Base-by-base conservation (phyloP, 306 rosid species). In the Quillaja saponaria region DNA sequence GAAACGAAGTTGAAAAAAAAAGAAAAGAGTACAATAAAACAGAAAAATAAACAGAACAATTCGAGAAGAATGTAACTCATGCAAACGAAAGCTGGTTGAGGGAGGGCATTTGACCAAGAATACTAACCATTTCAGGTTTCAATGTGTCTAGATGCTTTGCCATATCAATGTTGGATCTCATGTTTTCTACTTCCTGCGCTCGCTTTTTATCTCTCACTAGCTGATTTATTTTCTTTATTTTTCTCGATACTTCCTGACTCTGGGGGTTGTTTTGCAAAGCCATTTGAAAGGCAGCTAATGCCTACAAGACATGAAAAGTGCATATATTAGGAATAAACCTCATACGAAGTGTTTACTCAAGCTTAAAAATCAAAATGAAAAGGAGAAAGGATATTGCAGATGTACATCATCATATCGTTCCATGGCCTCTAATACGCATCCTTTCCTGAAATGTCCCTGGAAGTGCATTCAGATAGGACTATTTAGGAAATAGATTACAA, bases 371-470 rank as follows among this genome's bases (percentile, higher is more conserved):
- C 47, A 71, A 70, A 52, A 33, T 25, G 42, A 13, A 51, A 63
- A 44, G 55, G 71, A 57, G 54, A 51, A 63, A 47, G 58, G 25
- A 48, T 61, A 60, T 48, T 50, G 18, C 13, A 35, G 40, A 61
- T 79, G 46, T 75, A 90, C 99, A 71, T 94, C 88, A 21, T 94
- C 97, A 42, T 87, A 94, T 69, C 84, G 84, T 61, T 90, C 90
- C 99, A 90, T 76, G 63, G 90, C 96, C 78, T 94, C 99, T 69
- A 94, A 76, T 72, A 94, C 69, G 85, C 99, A 85, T 68, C 97
- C 97, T 80, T 90, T 94, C 81, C 99, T 82, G 85, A 90, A 94
- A 77, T 94, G 65, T 58, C 97, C 97, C 99, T 94, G 85, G 25
- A 75, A 75, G 40, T 69, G 49, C 69, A 74, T 78, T 78, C 70